Base-by-base conservation (phyloP, 2,329 filamentous ascomycete species). In the Decorospora gaudefroyi region DNA sequence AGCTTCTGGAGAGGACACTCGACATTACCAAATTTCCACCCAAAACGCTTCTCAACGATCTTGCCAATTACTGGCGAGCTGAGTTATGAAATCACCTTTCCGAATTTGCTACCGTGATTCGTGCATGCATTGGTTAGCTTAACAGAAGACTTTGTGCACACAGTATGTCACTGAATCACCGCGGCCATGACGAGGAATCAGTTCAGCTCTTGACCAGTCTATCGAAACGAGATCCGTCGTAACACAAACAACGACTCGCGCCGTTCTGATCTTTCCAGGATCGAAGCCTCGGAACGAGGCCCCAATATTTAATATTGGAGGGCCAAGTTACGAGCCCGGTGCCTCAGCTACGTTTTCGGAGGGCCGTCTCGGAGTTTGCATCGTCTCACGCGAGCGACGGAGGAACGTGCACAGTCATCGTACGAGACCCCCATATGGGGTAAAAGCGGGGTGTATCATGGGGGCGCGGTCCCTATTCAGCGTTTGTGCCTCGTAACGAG, bases 21-120 rank as follows among this genome's bases (percentile, higher is more conserved):
- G 52, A 68, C 13, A 42, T 65, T 2, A 60, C 53, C 11, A 65
- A 60, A 16, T 67, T 64, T 23, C 64, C 64, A 26, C 60, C 61
- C 0, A 66, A 63, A 27, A 55, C 56, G 15, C 32, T 68, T 17
- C 36, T 67, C 12, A 49, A 55, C 12, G 63, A 68, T 39, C 55
- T 67, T 2, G 45, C 53, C n/a, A 61, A 46, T 16, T 60, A 61
- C 38, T 67, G 64, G 64, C 51, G 55, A 38, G 49, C 55, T 12
- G 56, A 53, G 36, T 46, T 51, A 45, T 61, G 40, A 59, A 13
- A 16, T 8, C 19, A 12, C 6, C 5, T 10, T 15, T 17, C 35
- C 7, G 8, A n/a, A 38, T 17, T 26, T 17, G 13, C 11, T 8
- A 44, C n/a, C n/a, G n/a, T n/a, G n/a, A n/a, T n/a, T n/a, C n/a